These are phyloP conservation scores for Solidago caesia DNA, from an alignment of 129 eudicot genomes.

Conservation along the genomic window DNA sequence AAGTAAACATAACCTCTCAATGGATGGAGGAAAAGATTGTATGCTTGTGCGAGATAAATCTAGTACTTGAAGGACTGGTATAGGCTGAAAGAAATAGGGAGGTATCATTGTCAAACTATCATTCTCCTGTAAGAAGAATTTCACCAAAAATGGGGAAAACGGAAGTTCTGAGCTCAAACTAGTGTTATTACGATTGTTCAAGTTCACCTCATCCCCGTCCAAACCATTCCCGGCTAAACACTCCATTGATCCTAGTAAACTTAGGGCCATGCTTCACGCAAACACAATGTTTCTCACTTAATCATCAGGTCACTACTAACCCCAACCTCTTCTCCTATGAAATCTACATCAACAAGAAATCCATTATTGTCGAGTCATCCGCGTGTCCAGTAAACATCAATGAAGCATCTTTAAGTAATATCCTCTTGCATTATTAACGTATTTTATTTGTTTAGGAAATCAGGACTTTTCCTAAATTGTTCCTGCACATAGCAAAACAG, in stretches of 20 bases:
- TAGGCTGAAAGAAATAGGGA: constrained; percentile 24
- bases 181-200: constrained; percentile 13
- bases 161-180: constrained; percentile 16
- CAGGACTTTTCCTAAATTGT: constrained; percentile 1
- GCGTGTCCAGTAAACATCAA: not conserved
- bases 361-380: not conserved
- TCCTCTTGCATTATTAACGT: constrained; percentile 23
- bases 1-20: constrained; percentile 26
- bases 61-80: constrained; percentile 24
- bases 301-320: constrained; percentile 7
- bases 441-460: not conserved
- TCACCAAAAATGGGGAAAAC: not conserved
- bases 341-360: constrained; percentile 2
- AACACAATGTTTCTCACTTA: constrained; percentile 13
- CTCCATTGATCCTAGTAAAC: constrained; percentile 25
- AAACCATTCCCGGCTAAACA: not conserved
- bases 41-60: constrained; percentile 36
- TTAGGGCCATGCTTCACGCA: constrained; percentile 4
- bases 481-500: constrained; percentile 21
- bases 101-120: constrained; percentile 11
- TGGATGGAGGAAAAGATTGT: constrained; percentile 33
- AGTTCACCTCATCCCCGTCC: constrained; percentile 12
- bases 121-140: constrained; percentile 29
- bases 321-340: not conserved
- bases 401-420: constrained; percentile 1